Conservation (phyloP, 2,329 filamentous ascomycete genomes). For the Diaporthe vaccinii region DNA sequence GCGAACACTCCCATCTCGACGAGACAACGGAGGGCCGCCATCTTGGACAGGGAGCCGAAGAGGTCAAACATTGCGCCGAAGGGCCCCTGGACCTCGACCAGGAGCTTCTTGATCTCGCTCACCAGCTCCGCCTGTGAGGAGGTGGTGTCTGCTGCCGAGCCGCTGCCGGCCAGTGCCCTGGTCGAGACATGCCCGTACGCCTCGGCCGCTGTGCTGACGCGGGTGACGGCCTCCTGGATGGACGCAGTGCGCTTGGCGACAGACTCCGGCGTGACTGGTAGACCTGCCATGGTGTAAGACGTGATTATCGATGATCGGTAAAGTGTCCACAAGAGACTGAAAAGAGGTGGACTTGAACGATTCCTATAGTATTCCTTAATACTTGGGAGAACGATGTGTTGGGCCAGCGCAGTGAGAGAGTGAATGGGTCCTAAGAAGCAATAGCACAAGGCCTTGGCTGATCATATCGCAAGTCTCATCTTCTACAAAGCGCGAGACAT, state of each 20-base stretch:
- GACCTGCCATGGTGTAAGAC: conserved; percentile 17
- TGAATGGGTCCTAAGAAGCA: too few relatives aligned
- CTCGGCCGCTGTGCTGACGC: conserved; percentile 19
- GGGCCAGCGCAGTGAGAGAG: not conserved
- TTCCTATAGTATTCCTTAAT: not conserved
- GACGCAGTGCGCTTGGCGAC: conserved; percentile 12
- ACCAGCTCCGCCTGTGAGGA: conserved; percentile 5
- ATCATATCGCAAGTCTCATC: not conserved
- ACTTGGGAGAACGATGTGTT: not conserved
- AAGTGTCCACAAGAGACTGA: not conserved
- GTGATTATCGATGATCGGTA: not conserved
- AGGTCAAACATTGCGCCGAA: conserved; percentile 17
- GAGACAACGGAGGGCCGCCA: conserved; percentile 25
- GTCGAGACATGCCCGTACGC: conserved; percentile 15
- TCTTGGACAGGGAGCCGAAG: conserved; percentile 8
- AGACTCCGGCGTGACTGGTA: conserved; percentile 3
- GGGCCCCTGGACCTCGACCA: conserved; percentile 10
- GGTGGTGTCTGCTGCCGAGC: not conserved
- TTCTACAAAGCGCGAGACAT: not conserved
- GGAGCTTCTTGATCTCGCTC: conserved; percentile 23
- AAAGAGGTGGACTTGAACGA: not conserved
- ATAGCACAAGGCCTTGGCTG: not conserved
- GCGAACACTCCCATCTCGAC: conserved; percentile 5
- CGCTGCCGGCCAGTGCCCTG: not conserved
- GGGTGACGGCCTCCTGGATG: conserved; percentile 19